Evolutionary conservation across 768 basidiomycete species (phyloP), one percentile per base, ranked within the genome.

Genomic region (Coprinopsis marcescibilis): DNA sequence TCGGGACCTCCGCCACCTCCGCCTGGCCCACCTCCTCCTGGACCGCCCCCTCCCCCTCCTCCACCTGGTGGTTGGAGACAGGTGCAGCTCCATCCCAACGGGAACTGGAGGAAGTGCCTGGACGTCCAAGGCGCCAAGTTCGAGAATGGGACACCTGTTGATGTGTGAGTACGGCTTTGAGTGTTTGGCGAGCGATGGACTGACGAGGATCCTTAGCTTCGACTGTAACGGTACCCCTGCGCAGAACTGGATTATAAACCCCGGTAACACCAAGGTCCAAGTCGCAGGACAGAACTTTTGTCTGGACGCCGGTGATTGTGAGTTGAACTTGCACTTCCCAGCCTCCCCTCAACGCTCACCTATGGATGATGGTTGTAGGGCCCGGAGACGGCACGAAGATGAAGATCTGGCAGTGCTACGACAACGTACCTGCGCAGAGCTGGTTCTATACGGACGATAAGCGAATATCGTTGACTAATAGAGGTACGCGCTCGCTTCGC

Each of bases 181-280:
- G 42, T 14, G 13, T 15, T 3, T n/a, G n/a, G n/a, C n/a, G n/a
- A n/a, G n/a, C n/a, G n/a, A n/a, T n/a, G n/a, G n/a, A n/a, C n/a
- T n/a, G n/a, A n/a, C n/a, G n/a, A n/a, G n/a, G n/a, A n/a, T 45
- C 43, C 19, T 32, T 34, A 63, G 63, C 27, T 61, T 51, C 38
- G 63, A 65, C 26, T 65, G 62, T 39, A 65, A 63, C 49, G 57
- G 54, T 12, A 52, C 52, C n/a, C 38, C 47, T 12, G 60, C 58
- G 1, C 63, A 65, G 46, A 49, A 57, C 29, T 64, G 64, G 64
- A 37, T 53, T 13, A 38, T 64, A 27, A 46, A 53, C 17, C 46
- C 50, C 1, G 61, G 48, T 4, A 52, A 47, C 41, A 64, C 63
- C 1, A 51, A 57, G 44, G 56, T 62, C 25, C 56, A 53, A n/a